Percentiles rank a stretch among this genome's conserved stretches.
Evolutionary conservation across 306 rosid species (phyloP).

Genomic region (Citrullus mucosospermus): DNA sequence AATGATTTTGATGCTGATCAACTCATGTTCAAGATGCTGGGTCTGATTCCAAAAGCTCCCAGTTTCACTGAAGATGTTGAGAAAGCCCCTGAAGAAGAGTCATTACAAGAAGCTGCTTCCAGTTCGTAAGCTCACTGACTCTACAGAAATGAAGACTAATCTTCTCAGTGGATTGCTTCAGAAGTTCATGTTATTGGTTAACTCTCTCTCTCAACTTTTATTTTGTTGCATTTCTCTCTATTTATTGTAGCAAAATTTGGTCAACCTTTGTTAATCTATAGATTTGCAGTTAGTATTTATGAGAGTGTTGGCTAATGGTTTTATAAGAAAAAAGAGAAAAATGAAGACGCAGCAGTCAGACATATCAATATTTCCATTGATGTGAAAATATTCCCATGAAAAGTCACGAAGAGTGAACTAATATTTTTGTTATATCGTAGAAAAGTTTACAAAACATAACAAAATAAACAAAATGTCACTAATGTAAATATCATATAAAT

Average conservation of each 20-base stretch:
- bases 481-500: too few relatives aligned
- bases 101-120: slow-evolving; percentile 26
- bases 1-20: slow-evolving; percentile 91
- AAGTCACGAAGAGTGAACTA: too few relatives aligned
- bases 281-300: neutral
- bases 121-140: neutral
- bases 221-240: neutral
- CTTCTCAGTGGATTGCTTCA: neutral
- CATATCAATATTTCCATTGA: too few relatives aligned
- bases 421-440: too few relatives aligned
- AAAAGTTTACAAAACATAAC: too few relatives aligned
- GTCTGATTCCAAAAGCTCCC: slow-evolving; percentile 37
- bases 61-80: slow-evolving; percentile 15
- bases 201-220: neutral
- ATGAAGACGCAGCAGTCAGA: neutral
- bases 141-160: neutral
- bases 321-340: too few relatives aligned
- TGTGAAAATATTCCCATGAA: too few relatives aligned
- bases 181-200: neutral
- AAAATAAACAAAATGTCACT: too few relatives aligned
- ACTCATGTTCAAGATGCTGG: slow-evolving; percentile 43
- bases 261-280: neutral
- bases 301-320: neutral
- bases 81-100: slow-evolving; percentile 10
- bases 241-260: neutral